phyloP scores from a whole-genome alignment of 2,329 filamentous ascomycete species.

The Fusarium praegraminearum region DNA sequence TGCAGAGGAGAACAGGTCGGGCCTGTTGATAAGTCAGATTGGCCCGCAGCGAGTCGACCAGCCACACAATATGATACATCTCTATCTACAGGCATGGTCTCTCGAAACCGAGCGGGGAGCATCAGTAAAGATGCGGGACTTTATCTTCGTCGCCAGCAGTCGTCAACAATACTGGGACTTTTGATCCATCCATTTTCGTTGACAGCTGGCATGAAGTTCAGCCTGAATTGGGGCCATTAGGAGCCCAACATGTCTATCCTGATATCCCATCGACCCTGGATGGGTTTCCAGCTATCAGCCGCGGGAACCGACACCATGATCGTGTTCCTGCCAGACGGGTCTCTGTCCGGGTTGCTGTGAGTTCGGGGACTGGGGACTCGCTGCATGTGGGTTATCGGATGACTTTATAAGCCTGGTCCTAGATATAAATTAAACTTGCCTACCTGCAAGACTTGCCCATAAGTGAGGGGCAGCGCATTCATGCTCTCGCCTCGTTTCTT shows the following conservation, averaged over 20 bases:
- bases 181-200: conserved; percentile 3
- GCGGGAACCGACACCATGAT: conserved; percentile 20
- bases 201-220: conserved; percentile 5
- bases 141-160: conserved; percentile 6
- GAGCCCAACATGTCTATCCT: conserved; percentile 9
- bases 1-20: background rate
- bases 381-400: conserved; percentile 39
- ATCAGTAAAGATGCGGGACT: conserved; percentile 16
- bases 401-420: conserved; percentile 17
- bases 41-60: background rate
- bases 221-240: conserved; percentile 25
- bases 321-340: conserved; percentile 5
- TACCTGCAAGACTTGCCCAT: background rate
- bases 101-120: conserved; percentile 5
- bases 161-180: conserved; percentile 3
- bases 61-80: background rate
- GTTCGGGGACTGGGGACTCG: conserved; percentile 6
- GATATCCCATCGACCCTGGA: conserved; percentile 1
- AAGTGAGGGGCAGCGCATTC: conserved; percentile 5
- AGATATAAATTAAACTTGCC: conserved; percentile 7
- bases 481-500: conserved; percentile 17
- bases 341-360: conserved; percentile 15
- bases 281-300: background rate
- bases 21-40: background rate
- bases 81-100: conserved; percentile 3